Evolutionary conservation across 257 asterid species (phyloP), one percentile per base, ranked within the genome.

Genomic region (Primulina eburnea): DNA sequence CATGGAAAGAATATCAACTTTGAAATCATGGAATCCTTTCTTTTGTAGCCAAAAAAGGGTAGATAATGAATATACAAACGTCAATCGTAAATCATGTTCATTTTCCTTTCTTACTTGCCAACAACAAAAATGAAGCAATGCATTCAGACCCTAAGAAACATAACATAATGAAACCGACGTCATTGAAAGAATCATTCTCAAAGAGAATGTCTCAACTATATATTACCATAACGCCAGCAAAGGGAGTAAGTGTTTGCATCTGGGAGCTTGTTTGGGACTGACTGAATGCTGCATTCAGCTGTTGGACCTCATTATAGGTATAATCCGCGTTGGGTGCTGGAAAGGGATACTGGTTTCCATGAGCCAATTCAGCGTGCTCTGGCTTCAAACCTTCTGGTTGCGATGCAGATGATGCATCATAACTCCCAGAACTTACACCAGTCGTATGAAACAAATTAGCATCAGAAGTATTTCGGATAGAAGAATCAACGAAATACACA

Each of bases 401-500:
- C 61, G 90, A 68, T 71, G 88, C 89, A 78, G 92, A 72, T 52
- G 94, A 55, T 69, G 86, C 75, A 55, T 92, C 90, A 74, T 85
- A 87, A 67, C 63, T 79, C 76, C 73, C 90, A n/a, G 73, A 72
- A 75, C 52, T 71, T 43, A 79, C 82, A 78, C 79, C 82, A 76
- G 83, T 72, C 71, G 83, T 75, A 70, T 77, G 85, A 71, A 67
- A 85, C 64, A 83, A 66, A 80, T 74, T 80, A 71, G 79, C 82
- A 72, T 85, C 90, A 21, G 90, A 66, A 30, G 89, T 71, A 78
- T 80, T 82, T 62, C 84, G 73, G 65, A 79, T 76, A 18, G 90
- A 80, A 69, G 86, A 92, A 4, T 86, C 94, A 8, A 73, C 83
- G 76, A 83, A 89, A 77, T 84, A 86, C 66, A 87, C 94, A 0